A percentile compares a stretch with the other conserved stretches of the same genome.
These are phyloP conservation scores for Prunus dulcis DNA, from an alignment of 306 rosid species.

Conservation along the genomic window DNA sequence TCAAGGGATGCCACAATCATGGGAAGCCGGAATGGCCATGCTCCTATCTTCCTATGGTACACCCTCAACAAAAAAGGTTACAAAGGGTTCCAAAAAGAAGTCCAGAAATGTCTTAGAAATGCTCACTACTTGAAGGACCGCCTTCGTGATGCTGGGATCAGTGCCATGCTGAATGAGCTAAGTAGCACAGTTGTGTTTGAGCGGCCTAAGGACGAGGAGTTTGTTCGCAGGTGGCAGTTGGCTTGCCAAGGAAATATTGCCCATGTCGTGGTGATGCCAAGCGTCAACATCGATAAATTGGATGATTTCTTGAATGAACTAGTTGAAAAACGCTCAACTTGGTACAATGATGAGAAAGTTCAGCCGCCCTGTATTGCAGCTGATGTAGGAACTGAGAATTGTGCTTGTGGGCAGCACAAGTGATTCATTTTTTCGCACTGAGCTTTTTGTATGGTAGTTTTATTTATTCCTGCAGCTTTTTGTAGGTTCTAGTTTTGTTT, in stretches of 20 bases:
- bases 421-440: not conserved
- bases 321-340: slow-evolving; percentile 27
- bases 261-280: slow-evolving; percentile 67
- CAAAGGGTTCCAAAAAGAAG: slow-evolving; percentile 61
- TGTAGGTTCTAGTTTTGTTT: slow-evolving; percentile 5
- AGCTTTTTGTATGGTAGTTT: slow-evolving; percentile 10
- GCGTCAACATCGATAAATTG: slow-evolving; percentile 43
- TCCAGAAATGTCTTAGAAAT: slow-evolving; percentile 56
- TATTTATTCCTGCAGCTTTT: not conserved
- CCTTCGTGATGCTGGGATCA: slow-evolving; percentile 40
- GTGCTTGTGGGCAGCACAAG: slow-evolving; percentile 46
- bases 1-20: slow-evolving; percentile 75
- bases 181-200: slow-evolving; percentile 66
- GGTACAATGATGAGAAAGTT: slow-evolving; percentile 28
- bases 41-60: slow-evolving; percentile 73
- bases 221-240: slow-evolving; percentile 53
- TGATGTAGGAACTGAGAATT: slow-evolving; percentile 44
- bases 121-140: slow-evolving; percentile 52
- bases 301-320: slow-evolving; percentile 49
- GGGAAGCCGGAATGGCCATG: slow-evolving; percentile 71
- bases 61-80: slow-evolving; percentile 57
- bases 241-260: slow-evolving; percentile 63
- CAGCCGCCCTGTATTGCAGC: slow-evolving; percentile 46
- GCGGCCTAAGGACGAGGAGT: slow-evolving; percentile 54
- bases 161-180: slow-evolving; percentile 62